Base-by-base conservation (phyloP, 2,329 filamentous ascomycete genomes). In the Arthrinium phaeospermum region DNA sequence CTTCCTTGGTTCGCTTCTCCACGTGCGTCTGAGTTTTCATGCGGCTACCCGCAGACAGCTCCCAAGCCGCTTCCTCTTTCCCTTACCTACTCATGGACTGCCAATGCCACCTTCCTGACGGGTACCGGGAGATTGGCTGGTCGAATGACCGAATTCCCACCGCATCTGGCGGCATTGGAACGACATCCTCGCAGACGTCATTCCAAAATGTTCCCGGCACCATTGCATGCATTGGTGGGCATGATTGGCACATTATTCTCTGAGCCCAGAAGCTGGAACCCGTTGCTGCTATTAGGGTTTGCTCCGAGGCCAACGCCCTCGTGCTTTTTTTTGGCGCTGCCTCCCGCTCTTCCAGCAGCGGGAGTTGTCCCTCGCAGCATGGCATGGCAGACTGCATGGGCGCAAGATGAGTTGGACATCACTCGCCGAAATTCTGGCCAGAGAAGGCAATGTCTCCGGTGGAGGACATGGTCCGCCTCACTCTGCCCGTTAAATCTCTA, bases 341-440 rank as follows among this genome's bases (percentile, higher is more conserved):
- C 7, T 41, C 34, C 13, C 57, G 22, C 57, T 64, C 53, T 64
- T 24, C 34, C 53, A 61, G 51, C 53, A 19, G 30, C 19, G 19
- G 27, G 37, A 10, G 22, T 61, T 64, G 34, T 64, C 34, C 34
- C 57, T 64, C 57, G 57, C 57, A 41, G 22, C 37, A 41, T 41
- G 37, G 37, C 57, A 64, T 64, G 57, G 57, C 34, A 64, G 57
- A 64, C 57, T 64, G 57, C 57, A 61, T 61, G 41, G 57, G 30
- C 19, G 34, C 37, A n/a, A 37, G 34, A 22, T n/a, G 27, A 34
- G 19, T 14, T 51, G 49, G 49, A 14, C 24, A 4, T 12, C 41
- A 24, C 19, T 41, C 57, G 34, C 19, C 34, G 22, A n/a, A 64
- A 24, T 24, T 64, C 57, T n/a, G 34, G 22, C 57, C 34, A n/a